phyloP scores from a whole-genome alignment of 768 basidiomycete genomes.

The Lentinula guzmanii region DNA sequence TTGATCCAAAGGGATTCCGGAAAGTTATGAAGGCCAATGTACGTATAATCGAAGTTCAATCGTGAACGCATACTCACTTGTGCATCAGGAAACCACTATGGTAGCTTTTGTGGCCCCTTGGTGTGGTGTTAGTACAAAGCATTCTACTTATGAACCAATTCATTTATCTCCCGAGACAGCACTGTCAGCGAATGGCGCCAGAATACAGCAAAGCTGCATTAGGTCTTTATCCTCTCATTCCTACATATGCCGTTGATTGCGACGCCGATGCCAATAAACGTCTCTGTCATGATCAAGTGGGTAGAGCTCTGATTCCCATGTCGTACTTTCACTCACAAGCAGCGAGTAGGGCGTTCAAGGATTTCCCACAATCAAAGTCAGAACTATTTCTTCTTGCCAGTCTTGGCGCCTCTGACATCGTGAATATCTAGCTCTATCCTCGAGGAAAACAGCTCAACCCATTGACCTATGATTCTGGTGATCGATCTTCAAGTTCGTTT shows the following conservation, averaged over 20 bases:
- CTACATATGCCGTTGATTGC: constrained; percentile 91
- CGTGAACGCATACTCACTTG: not conserved
- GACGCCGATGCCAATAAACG: constrained; percentile 77
- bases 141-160: not conserved
- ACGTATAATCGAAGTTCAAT: constrained; percentile 20
- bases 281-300: constrained; percentile 74
- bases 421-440: constrained; percentile 59
- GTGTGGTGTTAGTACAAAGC: constrained; percentile 63
- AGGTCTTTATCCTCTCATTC: constrained; percentile 74
- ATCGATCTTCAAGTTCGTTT: constrained; percentile 67
- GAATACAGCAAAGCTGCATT: constrained; percentile 81
- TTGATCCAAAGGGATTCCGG: constrained; percentile 66
- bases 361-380: constrained; percentile 88
- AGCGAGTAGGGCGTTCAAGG: constrained; percentile 63
- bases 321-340: not conserved
- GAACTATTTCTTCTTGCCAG: not conserved
- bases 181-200: constrained; percentile 82
- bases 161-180: constrained; percentile 30
- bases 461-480: constrained; percentile 58
- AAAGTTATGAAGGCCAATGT: constrained; percentile 74
- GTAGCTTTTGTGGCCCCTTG: constrained; percentile 95
- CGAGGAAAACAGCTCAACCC: constrained; percentile 59
- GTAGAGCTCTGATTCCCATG: constrained; percentile 1
- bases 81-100: constrained; percentile 57
- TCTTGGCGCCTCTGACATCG: constrained; percentile 4